Percentiles rank a stretch among this genome's conserved stretches.
phyloP scores from a whole-genome alignment of 2,329 filamentous ascomycete genomes.

The Cercospora berteroae region DNA sequence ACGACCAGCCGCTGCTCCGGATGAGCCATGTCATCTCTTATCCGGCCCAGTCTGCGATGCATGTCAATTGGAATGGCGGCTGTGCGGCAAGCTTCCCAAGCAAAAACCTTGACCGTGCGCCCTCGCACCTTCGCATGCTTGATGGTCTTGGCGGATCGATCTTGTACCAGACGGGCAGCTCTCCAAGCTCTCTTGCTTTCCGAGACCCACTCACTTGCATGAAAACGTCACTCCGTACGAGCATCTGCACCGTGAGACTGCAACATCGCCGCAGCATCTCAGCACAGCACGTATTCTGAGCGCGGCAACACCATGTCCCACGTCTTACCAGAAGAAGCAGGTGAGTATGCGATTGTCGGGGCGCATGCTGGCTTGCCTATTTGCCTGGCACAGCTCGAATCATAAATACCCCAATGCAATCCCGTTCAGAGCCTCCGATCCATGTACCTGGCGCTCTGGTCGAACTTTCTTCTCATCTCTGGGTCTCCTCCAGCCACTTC shows the following conservation, averaged over 20 bases:
- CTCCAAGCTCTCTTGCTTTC: not conserved
- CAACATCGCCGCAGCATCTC: not conserved
- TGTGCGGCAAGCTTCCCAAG: conserved; percentile 5
- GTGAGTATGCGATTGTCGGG: not conserved
- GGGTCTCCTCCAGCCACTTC: not conserved
- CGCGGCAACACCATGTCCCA: not conserved
- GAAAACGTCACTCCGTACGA: conserved; percentile 5
- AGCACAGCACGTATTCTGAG: not conserved
- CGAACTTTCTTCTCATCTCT: not conserved
- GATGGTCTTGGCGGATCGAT: not conserved
- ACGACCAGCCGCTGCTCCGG: not conserved
- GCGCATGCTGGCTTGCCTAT: not conserved
- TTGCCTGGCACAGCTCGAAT: not conserved
- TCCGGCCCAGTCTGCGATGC: not conserved
- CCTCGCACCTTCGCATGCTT: not conserved
- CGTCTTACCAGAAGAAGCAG: conserved; percentile 4
- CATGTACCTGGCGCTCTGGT: not conserved
- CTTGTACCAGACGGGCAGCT: conserved; percentile 5
- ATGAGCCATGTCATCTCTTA: not conserved
- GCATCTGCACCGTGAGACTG: not conserved
- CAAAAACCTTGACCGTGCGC: not conserved
- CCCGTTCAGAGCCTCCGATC: not conserved
- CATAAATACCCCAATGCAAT: not conserved
- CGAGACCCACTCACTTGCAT: conserved; percentile 1
- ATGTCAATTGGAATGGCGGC: not conserved